A percentile compares a stretch with the other conserved stretches of the same genome.
phyloP scores from a whole-genome alignment of 108 stramenopile genomes.

The Skeletonema menzelii region DNA sequence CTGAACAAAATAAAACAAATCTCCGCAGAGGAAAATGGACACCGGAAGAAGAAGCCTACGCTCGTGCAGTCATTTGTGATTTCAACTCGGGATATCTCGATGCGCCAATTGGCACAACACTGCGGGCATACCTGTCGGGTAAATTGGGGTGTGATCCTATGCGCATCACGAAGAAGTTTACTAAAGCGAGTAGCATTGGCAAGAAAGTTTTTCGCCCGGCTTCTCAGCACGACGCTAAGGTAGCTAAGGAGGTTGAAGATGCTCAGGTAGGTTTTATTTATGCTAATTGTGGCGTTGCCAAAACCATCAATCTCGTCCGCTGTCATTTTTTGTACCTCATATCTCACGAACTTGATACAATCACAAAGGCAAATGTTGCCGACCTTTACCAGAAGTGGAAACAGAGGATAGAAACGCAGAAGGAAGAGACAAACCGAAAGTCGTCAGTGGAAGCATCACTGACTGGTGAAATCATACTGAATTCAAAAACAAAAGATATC shows the following conservation, averaged over 20 bases:
- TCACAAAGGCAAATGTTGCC: conserved; percentile 66
- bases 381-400: conserved; percentile 73
- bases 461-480: background rate
- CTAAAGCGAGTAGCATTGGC: conserved; percentile 93
- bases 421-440: conserved; percentile 72
- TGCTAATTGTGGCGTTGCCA: background rate
- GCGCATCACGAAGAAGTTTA: conserved; percentile 99
- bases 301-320: background rate
- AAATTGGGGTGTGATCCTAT: conserved; percentile 98
- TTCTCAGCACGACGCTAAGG: conserved; percentile 49
- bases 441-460: conserved; percentile 61
- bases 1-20: background rate
- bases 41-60: conserved; percentile 95
- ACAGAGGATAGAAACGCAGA: conserved; percentile 71
- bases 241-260: conserved; percentile 62
- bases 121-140: conserved; percentile 92
- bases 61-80: conserved; percentile 88
- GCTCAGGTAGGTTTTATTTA: conserved; percentile 59
- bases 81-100: conserved; percentile 94
- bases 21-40: conserved; percentile 94
- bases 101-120: conserved; percentile 93
- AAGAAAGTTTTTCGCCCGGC: conserved; percentile 87
- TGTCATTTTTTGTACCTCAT: conserved; percentile 3
- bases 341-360: conserved; percentile 5
- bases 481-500: background rate